These are phyloP conservation scores for Adansonia grandidieri DNA, from an alignment of 441 rosid species.

Conservation along the genomic window DNA sequence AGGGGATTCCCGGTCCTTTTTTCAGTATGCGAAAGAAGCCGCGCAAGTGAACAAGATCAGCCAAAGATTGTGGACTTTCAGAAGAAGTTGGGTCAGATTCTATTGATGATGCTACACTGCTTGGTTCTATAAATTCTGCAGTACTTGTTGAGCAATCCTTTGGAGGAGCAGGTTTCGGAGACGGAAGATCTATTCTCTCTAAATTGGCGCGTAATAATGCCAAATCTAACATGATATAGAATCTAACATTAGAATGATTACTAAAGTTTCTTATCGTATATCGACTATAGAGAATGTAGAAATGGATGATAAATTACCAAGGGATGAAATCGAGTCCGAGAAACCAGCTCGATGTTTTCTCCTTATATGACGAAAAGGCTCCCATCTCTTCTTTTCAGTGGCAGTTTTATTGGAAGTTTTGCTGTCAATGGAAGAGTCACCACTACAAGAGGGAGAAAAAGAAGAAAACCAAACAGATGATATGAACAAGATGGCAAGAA, in stretches of 20 bases:
- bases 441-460: constrained; percentile 10
- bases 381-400: constrained; percentile 32
- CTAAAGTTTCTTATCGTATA: background rate
- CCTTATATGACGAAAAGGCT: constrained; percentile 30
- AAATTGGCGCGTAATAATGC: constrained; percentile 37
- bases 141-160: constrained; percentile 36
- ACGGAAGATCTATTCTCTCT: constrained; percentile 29
- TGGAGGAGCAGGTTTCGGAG: constrained; percentile 30
- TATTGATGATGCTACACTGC: constrained; percentile 42
- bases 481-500: background rate
- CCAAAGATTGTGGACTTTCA: constrained; percentile 32
- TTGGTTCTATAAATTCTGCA: constrained; percentile 20
- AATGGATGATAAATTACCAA: constrained; percentile 43
- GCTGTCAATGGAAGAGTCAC: constrained; percentile 30
- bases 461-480: background rate
- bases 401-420: constrained; percentile 24
- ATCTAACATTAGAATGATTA: constrained; percentile 8
- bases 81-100: constrained; percentile 46
- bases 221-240: constrained; percentile 36
- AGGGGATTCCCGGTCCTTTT: constrained; percentile 59
- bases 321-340: constrained; percentile 50
- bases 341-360: constrained; percentile 54
- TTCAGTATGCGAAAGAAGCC: constrained; percentile 63
- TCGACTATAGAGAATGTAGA: constrained; percentile 13
- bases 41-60: constrained; percentile 44